Percentiles rank a stretch among this genome's conserved stretches.
phyloP scores from a whole-genome alignment of 208 protist genomes.

The Herpetomonas samuelpessoai region DNA sequence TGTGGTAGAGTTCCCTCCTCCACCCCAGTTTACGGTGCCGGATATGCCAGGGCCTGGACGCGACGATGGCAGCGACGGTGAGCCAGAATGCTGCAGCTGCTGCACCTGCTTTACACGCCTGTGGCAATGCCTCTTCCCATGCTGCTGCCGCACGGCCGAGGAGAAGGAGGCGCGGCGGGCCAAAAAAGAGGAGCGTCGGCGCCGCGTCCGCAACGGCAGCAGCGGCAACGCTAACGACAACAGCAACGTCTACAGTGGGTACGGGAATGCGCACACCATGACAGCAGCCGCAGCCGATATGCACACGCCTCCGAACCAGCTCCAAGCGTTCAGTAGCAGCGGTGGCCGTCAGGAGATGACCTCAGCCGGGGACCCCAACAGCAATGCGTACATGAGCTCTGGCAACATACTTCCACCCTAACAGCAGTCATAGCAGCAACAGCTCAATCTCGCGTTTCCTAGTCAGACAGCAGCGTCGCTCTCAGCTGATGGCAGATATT shows the following conservation, averaged over 20 bases:
- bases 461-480: neutral
- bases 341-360: neutral
- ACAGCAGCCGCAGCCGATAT: neutral
- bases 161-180: neutral
- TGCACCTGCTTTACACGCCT: neutral
- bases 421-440: neutral
- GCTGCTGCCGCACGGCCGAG: conserved; percentile 18
- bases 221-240: too few species aligned
- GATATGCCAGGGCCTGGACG: conserved; percentile 49
- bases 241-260: too few species aligned
- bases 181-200: neutral
- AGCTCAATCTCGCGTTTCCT: neutral
- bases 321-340: neutral
- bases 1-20: conserved; percentile 61
- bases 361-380: too few species aligned
- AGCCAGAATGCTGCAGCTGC: conserved; percentile 7
- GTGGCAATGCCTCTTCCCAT: conserved; percentile 32
- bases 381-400: too few species aligned
- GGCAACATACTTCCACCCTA: too few species aligned
- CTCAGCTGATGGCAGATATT: too few species aligned
- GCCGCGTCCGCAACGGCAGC: neutral
- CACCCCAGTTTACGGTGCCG: conserved; percentile 31
- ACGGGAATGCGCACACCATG: too few species aligned
- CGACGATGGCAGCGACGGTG: conserved; percentile 18
- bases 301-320: neutral